phyloP scores from a whole-genome alignment of 108 stramenopile genomes.

The Fistulifera solaris region DNA sequence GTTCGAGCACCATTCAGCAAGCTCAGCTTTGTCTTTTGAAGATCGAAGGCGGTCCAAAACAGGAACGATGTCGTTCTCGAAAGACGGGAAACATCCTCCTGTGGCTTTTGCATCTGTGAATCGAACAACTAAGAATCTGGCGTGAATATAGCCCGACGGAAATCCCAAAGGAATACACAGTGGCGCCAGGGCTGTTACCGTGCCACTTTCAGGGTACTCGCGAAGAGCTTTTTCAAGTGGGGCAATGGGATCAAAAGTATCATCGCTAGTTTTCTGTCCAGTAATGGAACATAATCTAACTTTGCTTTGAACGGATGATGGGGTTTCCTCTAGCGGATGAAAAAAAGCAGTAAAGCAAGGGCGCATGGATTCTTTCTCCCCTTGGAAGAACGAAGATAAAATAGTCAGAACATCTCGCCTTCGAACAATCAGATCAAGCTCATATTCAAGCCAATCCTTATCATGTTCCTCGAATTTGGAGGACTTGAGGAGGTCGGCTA shows the following conservation, averaged over 20 bases:
- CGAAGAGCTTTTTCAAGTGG: constrained; percentile 39
- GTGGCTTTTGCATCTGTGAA: constrained; percentile 29
- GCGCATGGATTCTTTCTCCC: constrained; percentile 20
- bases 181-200: constrained; percentile 51
- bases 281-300: background rate
- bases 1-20: constrained; percentile 74
- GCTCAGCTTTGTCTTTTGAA: constrained; percentile 43
- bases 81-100: constrained; percentile 40
- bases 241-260: constrained; percentile 56
- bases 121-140: constrained; percentile 41
- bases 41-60: constrained; percentile 44
- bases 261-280: background rate
- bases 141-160: constrained; percentile 68
- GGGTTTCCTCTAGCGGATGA: constrained; percentile 29
- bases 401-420: constrained; percentile 65
- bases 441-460: constrained; percentile 22
- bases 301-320: too few relatives aligned
- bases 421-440: constrained; percentile 51
- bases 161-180: constrained; percentile 57
- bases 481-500: too few relatives aligned
- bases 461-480: too few relatives aligned
- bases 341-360: constrained; percentile 58
- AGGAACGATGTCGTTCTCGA: constrained; percentile 46
- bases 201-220: constrained; percentile 13
- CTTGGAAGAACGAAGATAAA: constrained; percentile 59